Evolutionary conservation across 148 eudicot species (phyloP).

Genomic region (Rhododendron kiyosumense): DNA sequence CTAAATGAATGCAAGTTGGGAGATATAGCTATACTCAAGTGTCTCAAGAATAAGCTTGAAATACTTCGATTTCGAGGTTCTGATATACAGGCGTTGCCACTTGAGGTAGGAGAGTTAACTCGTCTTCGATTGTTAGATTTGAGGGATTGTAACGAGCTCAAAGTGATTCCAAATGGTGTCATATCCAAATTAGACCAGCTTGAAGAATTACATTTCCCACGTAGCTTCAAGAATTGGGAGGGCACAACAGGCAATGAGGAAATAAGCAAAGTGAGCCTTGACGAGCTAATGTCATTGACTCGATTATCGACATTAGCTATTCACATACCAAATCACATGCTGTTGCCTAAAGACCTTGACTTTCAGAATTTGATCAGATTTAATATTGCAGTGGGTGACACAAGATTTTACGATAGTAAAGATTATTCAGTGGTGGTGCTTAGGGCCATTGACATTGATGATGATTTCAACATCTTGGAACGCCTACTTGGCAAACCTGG

Average conservation of each 20-base stretch:
- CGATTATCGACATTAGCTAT: neutral
- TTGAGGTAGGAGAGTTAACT: neutral
- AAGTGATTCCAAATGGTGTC: neutral
- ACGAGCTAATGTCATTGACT: neutral
- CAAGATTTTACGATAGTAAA: too few species aligned
- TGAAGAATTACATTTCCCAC: neutral
- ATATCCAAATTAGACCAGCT: neutral
- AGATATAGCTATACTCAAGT: neutral
- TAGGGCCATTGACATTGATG: too few species aligned
- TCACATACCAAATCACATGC: neutral
- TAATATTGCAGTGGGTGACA: neutral
- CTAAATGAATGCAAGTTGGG: neutral
- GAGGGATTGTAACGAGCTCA: neutral
- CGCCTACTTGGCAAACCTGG: neutral
- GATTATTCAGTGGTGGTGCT: too few species aligned
- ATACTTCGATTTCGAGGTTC: neutral
- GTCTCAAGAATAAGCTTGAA: conserved; percentile 8
- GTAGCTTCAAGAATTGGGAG: neutral
- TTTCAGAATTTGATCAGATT: conserved; percentile 1
- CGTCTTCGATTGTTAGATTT: too few species aligned
- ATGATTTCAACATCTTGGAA: neutral
- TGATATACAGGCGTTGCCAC: conserved; percentile 2
- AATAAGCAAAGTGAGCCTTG: too few species aligned
- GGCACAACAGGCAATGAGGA: neutral
- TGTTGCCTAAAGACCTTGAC: neutral